Conservation (phyloP, 2,329 filamentous ascomycete species). For the Trichoderma aggressivum region DNA sequence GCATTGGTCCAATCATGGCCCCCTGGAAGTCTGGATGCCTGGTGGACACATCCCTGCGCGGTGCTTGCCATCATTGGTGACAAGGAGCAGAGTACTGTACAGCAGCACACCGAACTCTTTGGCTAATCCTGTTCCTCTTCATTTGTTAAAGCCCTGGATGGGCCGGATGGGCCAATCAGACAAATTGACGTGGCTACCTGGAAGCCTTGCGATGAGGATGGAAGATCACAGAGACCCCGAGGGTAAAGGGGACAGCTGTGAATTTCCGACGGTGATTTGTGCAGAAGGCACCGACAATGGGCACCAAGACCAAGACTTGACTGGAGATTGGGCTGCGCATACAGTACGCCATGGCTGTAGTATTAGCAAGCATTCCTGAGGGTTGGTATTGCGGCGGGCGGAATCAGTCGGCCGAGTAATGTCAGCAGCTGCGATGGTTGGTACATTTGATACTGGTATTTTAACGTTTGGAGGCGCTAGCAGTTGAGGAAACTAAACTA, state of each 20-base stretch:
- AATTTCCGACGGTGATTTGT: neutral
- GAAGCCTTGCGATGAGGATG: neutral
- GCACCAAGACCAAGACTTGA: neutral
- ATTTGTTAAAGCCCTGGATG: neutral
- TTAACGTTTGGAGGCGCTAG: neutral
- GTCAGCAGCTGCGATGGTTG: neutral
- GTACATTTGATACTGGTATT: neutral
- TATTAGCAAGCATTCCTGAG: neutral
- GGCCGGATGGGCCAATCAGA: neutral
- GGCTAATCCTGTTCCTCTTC: neutral
- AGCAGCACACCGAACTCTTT: neutral
- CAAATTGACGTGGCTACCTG: neutral
- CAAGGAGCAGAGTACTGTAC: neutral
- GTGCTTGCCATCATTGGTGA: neutral
- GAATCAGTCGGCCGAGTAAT: neutral
- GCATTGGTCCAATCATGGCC: neutral
- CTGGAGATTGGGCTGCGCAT: neutral
- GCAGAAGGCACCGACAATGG: neutral
- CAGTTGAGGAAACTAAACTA: neutral
- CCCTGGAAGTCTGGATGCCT: neutral
- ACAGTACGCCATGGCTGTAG: neutral
- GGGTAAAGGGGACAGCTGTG: neutral
- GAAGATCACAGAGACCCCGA: neutral
- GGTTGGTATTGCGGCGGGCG: neutral
- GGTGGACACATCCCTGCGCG: neutral